Conservation (phyloP, 148 eudicot species). For the Dysphania ambrosioides region DNA sequence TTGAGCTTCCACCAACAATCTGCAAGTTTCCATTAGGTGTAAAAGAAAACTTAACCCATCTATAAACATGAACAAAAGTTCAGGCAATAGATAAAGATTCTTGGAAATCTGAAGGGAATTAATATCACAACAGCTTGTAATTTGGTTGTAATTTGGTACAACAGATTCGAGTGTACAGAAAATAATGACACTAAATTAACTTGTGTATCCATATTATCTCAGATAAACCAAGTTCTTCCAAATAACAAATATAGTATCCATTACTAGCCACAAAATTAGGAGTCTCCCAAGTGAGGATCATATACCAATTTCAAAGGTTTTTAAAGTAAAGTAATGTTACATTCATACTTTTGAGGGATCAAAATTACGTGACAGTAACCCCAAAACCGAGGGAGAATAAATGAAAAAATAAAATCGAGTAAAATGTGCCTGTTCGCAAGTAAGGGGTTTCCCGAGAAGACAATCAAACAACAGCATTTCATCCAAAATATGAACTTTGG, state of each 20-base stretch:
- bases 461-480: no score
- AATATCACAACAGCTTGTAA: neutral
- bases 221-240: neutral
- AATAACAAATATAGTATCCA: neutral
- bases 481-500: no score
- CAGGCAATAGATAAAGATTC: neutral
- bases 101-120: neutral
- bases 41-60: neutral
- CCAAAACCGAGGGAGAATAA: no score
- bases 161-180: neutral
- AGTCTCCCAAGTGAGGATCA: no score
- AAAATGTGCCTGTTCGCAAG: no score
- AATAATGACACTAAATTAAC: neutral
- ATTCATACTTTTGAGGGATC: no score
- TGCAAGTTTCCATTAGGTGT: conserved; percentile 29
- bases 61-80: neutral
- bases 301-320: no score
- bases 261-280: neutral
- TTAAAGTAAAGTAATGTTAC: no score
- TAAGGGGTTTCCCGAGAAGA: no score
- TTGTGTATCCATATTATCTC: neutral
- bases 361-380: no score
- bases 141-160: neutral
- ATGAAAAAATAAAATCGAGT: no score
- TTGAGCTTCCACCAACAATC: conserved; percentile 69